These are phyloP conservation scores for Iris macrosiphon DNA, from an alignment of 106 monocot species.

Conservation along the genomic window DNA sequence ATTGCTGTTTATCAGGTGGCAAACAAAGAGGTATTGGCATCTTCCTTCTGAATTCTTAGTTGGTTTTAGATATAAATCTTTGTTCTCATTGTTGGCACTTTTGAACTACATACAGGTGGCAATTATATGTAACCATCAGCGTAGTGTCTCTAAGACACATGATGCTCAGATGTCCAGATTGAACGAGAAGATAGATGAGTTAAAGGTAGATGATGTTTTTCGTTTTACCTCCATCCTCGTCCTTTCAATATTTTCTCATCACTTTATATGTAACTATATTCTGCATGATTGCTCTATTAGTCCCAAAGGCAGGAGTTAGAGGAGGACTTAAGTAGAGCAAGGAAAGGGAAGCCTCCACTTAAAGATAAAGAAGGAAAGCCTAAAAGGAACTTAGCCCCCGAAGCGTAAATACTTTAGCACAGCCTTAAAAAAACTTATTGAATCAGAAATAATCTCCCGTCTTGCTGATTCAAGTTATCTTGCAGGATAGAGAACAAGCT, in stretches of 20 bases:
- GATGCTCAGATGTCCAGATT: conserved; percentile 40
- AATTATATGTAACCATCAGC: conserved; percentile 55
- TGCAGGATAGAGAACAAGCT: conserved; percentile 41
- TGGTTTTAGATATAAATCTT: not conserved
- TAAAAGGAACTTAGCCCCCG: conserved; percentile 23
- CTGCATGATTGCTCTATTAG: conserved; percentile 10
- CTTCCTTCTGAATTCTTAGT: not conserved
- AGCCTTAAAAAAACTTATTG: not conserved
- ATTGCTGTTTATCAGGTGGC: conserved; percentile 45
- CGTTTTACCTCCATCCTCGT: not conserved
- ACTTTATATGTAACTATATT: not conserved
- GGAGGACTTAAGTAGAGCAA: conserved; percentile 38
- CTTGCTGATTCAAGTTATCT: not conserved
- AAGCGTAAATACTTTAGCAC: conserved; percentile 25
- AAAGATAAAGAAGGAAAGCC: conserved; percentile 38
- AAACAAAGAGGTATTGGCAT: conserved; percentile 41
- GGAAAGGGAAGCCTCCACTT: conserved; percentile 40
- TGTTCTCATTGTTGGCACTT: not conserved
- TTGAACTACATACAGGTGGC: conserved; percentile 28
- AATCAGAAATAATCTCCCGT: too few species aligned
- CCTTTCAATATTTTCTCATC: not conserved
- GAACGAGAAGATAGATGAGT: conserved; percentile 33
- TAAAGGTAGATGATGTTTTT: conserved; percentile 21
- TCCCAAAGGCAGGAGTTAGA: conserved; percentile 36
- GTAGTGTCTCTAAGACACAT: conserved; percentile 50